Percentiles rank a stretch among this genome's conserved stretches.
phyloP scores from a whole-genome alignment of 2,329 filamentous ascomycete species.

The Paramyrothecium sp. region DNA sequence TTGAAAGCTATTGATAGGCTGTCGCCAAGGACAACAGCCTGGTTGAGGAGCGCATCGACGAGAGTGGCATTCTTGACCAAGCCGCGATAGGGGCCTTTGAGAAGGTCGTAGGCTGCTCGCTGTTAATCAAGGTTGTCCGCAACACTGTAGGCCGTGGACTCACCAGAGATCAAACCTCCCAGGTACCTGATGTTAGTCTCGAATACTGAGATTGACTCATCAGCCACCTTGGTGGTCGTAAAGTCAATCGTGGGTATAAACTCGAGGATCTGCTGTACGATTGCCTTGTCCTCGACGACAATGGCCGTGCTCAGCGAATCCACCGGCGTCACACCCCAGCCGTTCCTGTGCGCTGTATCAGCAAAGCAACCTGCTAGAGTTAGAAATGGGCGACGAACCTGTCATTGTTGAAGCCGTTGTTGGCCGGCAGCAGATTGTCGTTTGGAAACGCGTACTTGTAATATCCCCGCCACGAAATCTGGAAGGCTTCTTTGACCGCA shows the following conservation, averaged over 20 bases:
- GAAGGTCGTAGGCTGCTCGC: constrained; percentile 62
- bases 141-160: constrained; percentile 1
- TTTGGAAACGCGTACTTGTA: constrained; percentile 72
- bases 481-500: constrained; percentile 67
- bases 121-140: neutral
- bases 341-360: constrained; percentile 54
- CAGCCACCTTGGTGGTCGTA: constrained; percentile 44
- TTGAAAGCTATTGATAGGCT: constrained; percentile 76
- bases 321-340: constrained; percentile 81
- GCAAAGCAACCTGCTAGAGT: constrained; percentile 62
- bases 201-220: constrained; percentile 69
- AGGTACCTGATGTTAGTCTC: constrained; percentile 91
- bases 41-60: constrained; percentile 60
- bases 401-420: constrained; percentile 65
- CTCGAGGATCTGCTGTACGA: constrained; percentile 69
- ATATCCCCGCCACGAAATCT: constrained; percentile 71
- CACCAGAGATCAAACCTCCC: constrained; percentile 74
- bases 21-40: constrained; percentile 69
- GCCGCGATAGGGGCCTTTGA: constrained; percentile 28
- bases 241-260: constrained; percentile 73
- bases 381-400: constrained; percentile 46
- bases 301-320: constrained; percentile 80
- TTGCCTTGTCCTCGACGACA: constrained; percentile 67
- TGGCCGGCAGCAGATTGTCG: constrained; percentile 71
- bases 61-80: constrained; percentile 50